Conservation (phyloP, 2,329 filamentous ascomycete genomes). For the Fusarium kyushuense region DNA sequence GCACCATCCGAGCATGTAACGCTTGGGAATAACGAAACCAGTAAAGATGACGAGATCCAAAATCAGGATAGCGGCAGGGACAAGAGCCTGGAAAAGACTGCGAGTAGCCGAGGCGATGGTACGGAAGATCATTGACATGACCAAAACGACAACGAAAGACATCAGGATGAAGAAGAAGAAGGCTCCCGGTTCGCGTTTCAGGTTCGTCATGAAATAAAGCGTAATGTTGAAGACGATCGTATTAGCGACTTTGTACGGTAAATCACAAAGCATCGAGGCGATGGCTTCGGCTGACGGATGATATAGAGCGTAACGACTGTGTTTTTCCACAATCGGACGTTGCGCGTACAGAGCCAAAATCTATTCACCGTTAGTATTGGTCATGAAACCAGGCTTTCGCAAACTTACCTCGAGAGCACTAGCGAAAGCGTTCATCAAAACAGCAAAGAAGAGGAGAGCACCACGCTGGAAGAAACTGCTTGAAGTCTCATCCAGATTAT, state of each 20-base stretch:
- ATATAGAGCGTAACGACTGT: slow-evolving; percentile 86
- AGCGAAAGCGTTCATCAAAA: slow-evolving; percentile 86
- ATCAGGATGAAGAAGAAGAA: slow-evolving; percentile 91
- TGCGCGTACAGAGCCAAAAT: slow-evolving; percentile 89
- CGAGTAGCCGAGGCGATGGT: slow-evolving; percentile 49
- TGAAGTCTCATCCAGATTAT: slow-evolving; percentile 74
- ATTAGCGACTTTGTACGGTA: slow-evolving; percentile 83
- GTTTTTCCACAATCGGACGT: slow-evolving; percentile 92
- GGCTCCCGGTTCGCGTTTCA: slow-evolving; percentile 77
- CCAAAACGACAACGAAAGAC: slow-evolving; percentile 77
- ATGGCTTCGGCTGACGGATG: slow-evolving; percentile 91
- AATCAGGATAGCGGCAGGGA: slow-evolving; percentile 48
- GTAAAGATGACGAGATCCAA: slow-evolving; percentile 71
- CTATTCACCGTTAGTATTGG: slow-evolving; percentile 50
- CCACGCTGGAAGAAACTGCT: slow-evolving; percentile 82
- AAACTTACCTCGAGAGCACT: slow-evolving; percentile 76
- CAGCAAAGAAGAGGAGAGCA: slow-evolving; percentile 86
- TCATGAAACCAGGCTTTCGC: fast-evolving
- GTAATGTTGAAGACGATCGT: slow-evolving; percentile 80
- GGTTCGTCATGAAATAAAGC: slow-evolving; percentile 88
- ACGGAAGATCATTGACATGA: slow-evolving; percentile 75
- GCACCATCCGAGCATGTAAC: slow-evolving; percentile 83
- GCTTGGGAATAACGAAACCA: slow-evolving; percentile 73
- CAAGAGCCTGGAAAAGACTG: slow-evolving; percentile 49
- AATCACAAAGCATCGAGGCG: slow-evolving; percentile 85